phyloP scores from a whole-genome alignment of 2,329 filamentous ascomycete genomes.

The Beauveria brongniartii region DNA sequence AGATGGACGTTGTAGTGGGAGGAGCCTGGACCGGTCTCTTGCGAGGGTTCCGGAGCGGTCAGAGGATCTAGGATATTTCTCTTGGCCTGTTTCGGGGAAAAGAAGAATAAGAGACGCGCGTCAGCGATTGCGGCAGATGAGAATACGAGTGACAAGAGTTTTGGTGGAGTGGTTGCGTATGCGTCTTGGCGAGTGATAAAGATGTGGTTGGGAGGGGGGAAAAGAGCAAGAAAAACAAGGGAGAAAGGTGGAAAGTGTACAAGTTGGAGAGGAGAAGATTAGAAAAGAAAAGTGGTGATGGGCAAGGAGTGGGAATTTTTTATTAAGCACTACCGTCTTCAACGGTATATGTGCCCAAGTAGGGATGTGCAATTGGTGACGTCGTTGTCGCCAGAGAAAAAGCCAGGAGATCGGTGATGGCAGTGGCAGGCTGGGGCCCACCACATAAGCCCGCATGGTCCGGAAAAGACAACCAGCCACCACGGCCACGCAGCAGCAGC shows the following conservation, averaged over 20 bases:
- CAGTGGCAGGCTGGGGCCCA: not conserved
- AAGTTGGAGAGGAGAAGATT: not conserved
- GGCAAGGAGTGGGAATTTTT: not conserved
- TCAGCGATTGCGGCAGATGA: not conserved
- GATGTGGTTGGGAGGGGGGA: not conserved
- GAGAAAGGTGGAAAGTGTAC: no score
- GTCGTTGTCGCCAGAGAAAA: not conserved
- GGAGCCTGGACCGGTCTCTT: slow-evolving; percentile 57
- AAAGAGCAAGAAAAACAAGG: not conserved
- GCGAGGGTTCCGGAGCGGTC: slow-evolving; percentile 56
- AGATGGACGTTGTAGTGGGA: slow-evolving; percentile 38
- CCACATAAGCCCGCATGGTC: not conserved
- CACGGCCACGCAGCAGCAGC: not conserved
- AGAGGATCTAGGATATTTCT: slow-evolving; percentile 64
- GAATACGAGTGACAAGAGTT: not conserved
- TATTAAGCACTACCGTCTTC: no score
- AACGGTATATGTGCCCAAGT: no score
- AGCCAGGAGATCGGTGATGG: not conserved
- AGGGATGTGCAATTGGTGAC: not conserved
- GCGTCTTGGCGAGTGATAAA: not conserved
- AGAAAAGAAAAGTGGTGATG: not conserved
- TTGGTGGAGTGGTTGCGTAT: slow-evolving; percentile 1
- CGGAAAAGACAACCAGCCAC: no score
- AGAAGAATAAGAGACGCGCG: not conserved
- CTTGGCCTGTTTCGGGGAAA: slow-evolving; percentile 40